These are phyloP conservation scores for Colletotrichum zoysiae DNA, from an alignment of 2,329 filamentous ascomycete species.

Conservation along the genomic window DNA sequence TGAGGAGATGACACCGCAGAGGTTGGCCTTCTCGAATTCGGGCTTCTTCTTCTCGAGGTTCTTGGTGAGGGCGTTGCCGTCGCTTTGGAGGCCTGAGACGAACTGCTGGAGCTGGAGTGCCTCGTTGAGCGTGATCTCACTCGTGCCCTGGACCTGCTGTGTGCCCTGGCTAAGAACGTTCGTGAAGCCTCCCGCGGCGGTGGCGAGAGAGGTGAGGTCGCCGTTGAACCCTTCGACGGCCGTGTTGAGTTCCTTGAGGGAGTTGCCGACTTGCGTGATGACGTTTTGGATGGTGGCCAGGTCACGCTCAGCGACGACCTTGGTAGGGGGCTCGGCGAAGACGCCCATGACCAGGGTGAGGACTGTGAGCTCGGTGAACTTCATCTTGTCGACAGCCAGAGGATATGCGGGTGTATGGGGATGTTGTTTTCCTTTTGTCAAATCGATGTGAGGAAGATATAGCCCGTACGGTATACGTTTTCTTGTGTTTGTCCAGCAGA, in stretches of 20 bases:
- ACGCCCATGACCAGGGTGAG: constrained; percentile 40
- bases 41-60: constrained; percentile 47
- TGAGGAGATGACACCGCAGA: constrained; percentile 46
- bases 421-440: constrained; percentile 7
- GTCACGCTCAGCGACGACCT: constrained; percentile 40
- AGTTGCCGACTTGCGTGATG: constrained; percentile 39
- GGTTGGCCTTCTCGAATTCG: constrained; percentile 47
- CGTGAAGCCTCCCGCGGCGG: constrained; percentile 44
- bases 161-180: constrained; percentile 42
- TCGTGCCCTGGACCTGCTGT: constrained; percentile 31
- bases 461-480: constrained; percentile 6
- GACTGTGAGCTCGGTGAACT: constrained; percentile 42
- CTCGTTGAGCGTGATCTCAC: constrained; percentile 43
- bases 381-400: constrained; percentile 37
- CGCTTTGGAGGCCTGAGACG: constrained; percentile 45
- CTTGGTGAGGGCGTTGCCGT: constrained; percentile 45
- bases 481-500: constrained; percentile 38
- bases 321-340: constrained; percentile 39
- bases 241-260: constrained; percentile 44
- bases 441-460: neutral
- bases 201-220: constrained; percentile 42
- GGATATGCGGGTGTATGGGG: neutral
- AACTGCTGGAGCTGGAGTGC: constrained; percentile 40
- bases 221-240: constrained; percentile 46
- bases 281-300: constrained; percentile 40